phyloP scores from a whole-genome alignment of 306 rosid species.

The Fragaria vesca region DNA sequence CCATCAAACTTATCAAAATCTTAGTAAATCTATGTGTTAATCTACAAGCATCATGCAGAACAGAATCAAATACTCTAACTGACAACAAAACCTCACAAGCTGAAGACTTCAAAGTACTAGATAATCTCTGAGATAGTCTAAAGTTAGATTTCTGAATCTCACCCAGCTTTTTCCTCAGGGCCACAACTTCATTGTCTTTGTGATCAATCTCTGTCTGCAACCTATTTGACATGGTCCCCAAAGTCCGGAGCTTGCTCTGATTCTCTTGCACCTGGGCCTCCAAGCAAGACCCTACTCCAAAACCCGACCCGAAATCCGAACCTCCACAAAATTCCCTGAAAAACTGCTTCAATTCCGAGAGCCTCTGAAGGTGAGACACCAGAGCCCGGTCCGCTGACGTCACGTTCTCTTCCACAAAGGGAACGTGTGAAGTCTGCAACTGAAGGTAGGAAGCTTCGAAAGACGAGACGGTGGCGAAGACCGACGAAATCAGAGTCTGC shows the following conservation, averaged over 20 bases:
- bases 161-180: constrained; percentile 48
- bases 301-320: constrained; percentile 31
- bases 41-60: constrained; percentile 75
- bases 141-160: constrained; percentile 62
- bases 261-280: constrained; percentile 93
- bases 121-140: constrained; percentile 56
- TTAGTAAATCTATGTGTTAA: constrained; percentile 64
- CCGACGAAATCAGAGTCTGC: constrained; percentile 63
- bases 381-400: constrained; percentile 69
- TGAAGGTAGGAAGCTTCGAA: constrained; percentile 92
- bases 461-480: constrained; percentile 74
- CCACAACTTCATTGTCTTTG: constrained; percentile 69
- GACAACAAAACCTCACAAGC: constrained; percentile 70
- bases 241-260: constrained; percentile 80
- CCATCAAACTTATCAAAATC: constrained; percentile 82
- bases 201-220: constrained; percentile 76
- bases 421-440: constrained; percentile 85
- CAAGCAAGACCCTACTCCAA: constrained; percentile 64
- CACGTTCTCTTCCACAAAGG: constrained; percentile 66
- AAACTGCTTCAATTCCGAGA: constrained; percentile 70
- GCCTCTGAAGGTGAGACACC: constrained; percentile 80
- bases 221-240: constrained; percentile 84
- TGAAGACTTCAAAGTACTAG: constrained; percentile 45
- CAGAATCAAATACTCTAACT: constrained; percentile 70
- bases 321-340: constrained; percentile 32